Base-by-base conservation (phyloP, 371 early-diverging fungal genomes). In the Parasitella parasitica region DNA sequence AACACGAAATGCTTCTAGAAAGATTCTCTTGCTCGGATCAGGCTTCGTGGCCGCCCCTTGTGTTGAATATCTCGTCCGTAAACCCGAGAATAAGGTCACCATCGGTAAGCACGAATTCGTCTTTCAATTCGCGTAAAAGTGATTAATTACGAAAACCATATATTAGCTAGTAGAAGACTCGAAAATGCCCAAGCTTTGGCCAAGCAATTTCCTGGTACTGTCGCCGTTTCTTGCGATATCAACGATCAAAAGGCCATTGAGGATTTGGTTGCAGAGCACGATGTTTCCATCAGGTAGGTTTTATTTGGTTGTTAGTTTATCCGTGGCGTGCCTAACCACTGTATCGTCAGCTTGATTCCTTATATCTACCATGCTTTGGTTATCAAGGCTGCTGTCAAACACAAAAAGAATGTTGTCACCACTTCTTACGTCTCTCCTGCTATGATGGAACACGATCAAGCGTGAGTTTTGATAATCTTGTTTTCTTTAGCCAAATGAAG, bases 1-100 rank as follows among this genome's bases (percentile, higher is more conserved):
- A 36, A 51, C 36, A 12, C n/a, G 37, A 18, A 27, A 41, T 8
- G 11, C 12, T 27, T 48, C 2, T 63, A 92, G 91, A 75, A 86
- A 89, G 61, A 92, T 97, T 59, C 86, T 98, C 55, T 89, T 98
- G 54, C 91, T 98, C 54, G 98, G 98, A 58, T 95, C 97, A 28
- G 98, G 98, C 57, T 97, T 92, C 73, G 99, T 98, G 41, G 94
- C 98, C 60, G 94, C 91, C 58, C 99, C 99, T 37, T 86, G 95
- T 71, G 95, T 94, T 41, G 96, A 97, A 71, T 96, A 97, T 76
- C 85, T 98, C 35, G 79, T 92, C 63, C 87, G 97, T 52, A 83
- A 88, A 57, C 85, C 89, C 27, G 86, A 93, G 67, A 92, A 91
- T 78, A 82, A 84, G 63, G 72, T 97, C 30, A 96, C 97, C 8